Evolutionary conservation across 2,329 filamentous ascomycete species (phyloP), one percentile per base, ranked within the genome.

Genomic region (Verticillium nubilum): DNA sequence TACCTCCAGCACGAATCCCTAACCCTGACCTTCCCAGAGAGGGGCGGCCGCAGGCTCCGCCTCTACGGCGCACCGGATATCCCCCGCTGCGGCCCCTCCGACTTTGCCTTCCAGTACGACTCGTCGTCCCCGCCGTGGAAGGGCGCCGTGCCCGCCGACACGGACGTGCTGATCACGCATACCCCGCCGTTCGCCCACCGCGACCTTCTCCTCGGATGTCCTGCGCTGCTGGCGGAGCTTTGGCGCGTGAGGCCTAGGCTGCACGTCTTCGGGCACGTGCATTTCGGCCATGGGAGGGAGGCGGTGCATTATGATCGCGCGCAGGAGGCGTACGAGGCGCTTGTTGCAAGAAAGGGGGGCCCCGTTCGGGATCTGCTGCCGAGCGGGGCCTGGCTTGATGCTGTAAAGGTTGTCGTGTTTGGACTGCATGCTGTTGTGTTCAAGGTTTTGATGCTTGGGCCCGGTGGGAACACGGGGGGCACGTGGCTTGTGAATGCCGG

Each of bases 241-340:
- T 91, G 89, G 86, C 84, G 89, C 35, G 85, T 92, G 12, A 86
- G 84, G 62, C 92, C 92, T 0, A 78, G 78, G 13, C 76, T 96
- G 15, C 91, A 96, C 72, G 82, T 96, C 54, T 96, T 95, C 70
- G 92, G 92, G 1, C 92, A 97, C 73, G 83, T 93, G 26, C 92
- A 97, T 75, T 89, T 82, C 68, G 90, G 86, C 9, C 83, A 89
- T 53, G 92, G 92, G 17, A 78, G 78, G 52, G 86, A 92, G 67
- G 73, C 86, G 0, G 80, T 90, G 10, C 89, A 85, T 73, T 96
- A 90, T 80, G 91, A 95, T 71, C 82, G 86, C 27, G 83, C 85
- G 61, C 91, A 96, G 72, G 76, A 76, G 31, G 82, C 83, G 1
- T 92, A 91, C 73, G 91, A 94, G 73, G 76, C 78, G n/a, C 78